phyloP scores from a whole-genome alignment of 2,329 filamentous ascomycete genomes.

The Aplosporella prunicola region DNA sequence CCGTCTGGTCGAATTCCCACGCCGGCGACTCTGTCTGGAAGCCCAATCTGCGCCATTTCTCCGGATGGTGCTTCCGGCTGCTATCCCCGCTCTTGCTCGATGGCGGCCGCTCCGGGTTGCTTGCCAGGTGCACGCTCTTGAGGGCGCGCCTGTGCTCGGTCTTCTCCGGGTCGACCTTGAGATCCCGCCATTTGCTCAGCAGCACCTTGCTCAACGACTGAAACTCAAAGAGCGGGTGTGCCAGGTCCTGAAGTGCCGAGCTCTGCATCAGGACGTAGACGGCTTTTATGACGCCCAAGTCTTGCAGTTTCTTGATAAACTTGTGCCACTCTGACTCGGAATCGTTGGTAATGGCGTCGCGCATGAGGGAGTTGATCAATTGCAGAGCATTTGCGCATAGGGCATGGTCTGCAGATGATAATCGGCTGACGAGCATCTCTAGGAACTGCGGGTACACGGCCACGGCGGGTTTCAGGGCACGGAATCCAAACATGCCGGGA shows the following conservation, averaged over 20 bases:
- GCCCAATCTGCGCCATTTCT: conserved; percentile 87
- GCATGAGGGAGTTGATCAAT: conserved; percentile 88
- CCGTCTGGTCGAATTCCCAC: conserved; percentile 73
- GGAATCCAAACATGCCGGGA: conserved; percentile 66
- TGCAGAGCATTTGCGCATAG: conserved; percentile 92
- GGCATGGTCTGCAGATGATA: conserved; percentile 89
- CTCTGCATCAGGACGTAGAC: conserved; percentile 91
- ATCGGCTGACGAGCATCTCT: conserved; percentile 81
- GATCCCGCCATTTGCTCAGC: conserved; percentile 77
- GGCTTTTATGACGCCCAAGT: conserved; percentile 83
- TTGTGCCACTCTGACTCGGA: conserved; percentile 81
- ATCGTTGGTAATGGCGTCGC: conserved; percentile 77
- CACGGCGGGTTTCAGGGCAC: conserved; percentile 83
- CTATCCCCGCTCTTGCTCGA: conserved; percentile 21
- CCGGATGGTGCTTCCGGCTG: conserved; percentile 66
- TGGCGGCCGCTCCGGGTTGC: conserved; percentile 54
- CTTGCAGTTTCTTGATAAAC: conserved; percentile 88
- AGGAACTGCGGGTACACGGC: conserved; percentile 89
- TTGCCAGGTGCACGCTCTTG: conserved; percentile 76
- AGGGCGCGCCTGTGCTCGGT: conserved; percentile 81
- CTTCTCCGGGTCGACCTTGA: conserved; percentile 74
- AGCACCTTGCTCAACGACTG: conserved; percentile 84
- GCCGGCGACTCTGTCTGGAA: conserved; percentile 86
- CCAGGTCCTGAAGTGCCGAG: conserved; percentile 80
- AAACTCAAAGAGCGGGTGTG: conserved; percentile 84